Base-by-base conservation (phyloP, 2,329 filamentous ascomycete species). In the Hypoxylon sp. region DNA sequence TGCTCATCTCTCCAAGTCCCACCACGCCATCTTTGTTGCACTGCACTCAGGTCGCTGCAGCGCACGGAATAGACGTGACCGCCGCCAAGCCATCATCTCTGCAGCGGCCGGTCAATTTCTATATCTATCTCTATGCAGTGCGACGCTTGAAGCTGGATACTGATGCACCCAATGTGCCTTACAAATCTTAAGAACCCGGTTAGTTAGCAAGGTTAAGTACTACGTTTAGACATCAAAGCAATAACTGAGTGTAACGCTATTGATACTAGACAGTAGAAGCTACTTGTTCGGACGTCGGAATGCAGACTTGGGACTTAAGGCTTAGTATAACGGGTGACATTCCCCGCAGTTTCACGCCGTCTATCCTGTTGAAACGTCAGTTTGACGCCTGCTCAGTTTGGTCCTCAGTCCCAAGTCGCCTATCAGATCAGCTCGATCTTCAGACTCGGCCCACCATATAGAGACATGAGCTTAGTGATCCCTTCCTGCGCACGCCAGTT, bases 21-120 rank as follows among this genome's bases (percentile, higher is more conserved):
- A 63, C 64, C 61, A 70, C 67, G 65, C 67, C 67, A 70, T 62
- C 52, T 36, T 60, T 38, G 28, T 69, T 51, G 55, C 64, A 60
- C 64, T 51, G n/a, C n/a, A 53, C 57, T 60, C 59, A n/a, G 49
- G 63, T 65, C 38, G 61, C 58, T 51, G 52, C 58, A 62, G 66
- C 53, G 14, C 53, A 63, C 68, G 65, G 65, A 65, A 63, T 64
- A 19, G 60, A 60, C 57, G 52, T 63, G 67, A 64, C 60, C 67
- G 67, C 57, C 56, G 63, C 60, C 60, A 63, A 67, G 58, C 53
- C 13, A 50, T 46, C 41, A 23, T 64, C 60, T 49, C 38, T 51
- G 45, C 60, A 34, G 45, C 60, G 30, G 50, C 57, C 65, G 60
- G 53, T 51, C 36, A 52, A 28, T 60, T 65, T 61, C 68, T 67